phyloP scores from a whole-genome alignment of 805 yeast genomes.

The Ogataea allantospora region DNA sequence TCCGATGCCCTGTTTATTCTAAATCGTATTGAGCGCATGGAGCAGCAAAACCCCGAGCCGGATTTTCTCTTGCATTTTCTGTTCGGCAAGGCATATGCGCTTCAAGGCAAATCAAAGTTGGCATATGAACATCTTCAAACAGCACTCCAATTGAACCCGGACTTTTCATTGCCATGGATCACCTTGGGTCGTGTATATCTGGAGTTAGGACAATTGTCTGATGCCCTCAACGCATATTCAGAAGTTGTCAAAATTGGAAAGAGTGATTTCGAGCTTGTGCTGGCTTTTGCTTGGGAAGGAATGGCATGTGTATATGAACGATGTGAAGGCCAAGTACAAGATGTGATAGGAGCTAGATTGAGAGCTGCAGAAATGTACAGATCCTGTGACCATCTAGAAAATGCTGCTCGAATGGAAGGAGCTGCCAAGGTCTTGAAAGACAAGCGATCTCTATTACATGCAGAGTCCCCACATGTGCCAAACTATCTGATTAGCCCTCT shows the following conservation, averaged over 20 bases:
- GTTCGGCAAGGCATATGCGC: conserved; percentile 51
- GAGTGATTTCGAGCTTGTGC: conserved; percentile 31
- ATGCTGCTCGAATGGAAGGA: conserved; percentile 42
- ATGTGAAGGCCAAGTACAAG: conserved; percentile 57
- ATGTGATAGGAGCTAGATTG: conserved; percentile 58
- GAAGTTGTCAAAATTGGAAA: conserved; percentile 48
- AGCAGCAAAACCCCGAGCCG: conserved; percentile 30
- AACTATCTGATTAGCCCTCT: background rate
- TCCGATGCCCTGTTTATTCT: conserved; percentile 38
- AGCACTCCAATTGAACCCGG: conserved; percentile 51
- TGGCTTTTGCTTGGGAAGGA: conserved; percentile 67
- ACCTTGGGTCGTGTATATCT: conserved; percentile 63
- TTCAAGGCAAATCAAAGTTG: conserved; percentile 44
- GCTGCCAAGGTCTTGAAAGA: conserved; percentile 39
- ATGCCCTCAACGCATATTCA: conserved; percentile 65
- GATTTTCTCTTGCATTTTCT: conserved; percentile 61
- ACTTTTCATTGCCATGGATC: conserved; percentile 62
- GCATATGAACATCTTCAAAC: conserved; percentile 57
- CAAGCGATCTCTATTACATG: background rate
- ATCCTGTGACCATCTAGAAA: conserved; percentile 43
- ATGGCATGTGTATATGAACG: conserved; percentile 60
- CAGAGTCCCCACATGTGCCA: background rate
- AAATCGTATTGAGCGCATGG: conserved; percentile 30
- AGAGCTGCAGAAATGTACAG: conserved; percentile 51
- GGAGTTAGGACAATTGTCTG: conserved; percentile 57